phyloP scores from a whole-genome alignment of 179 eudicot species.

The Silene coronaria region DNA sequence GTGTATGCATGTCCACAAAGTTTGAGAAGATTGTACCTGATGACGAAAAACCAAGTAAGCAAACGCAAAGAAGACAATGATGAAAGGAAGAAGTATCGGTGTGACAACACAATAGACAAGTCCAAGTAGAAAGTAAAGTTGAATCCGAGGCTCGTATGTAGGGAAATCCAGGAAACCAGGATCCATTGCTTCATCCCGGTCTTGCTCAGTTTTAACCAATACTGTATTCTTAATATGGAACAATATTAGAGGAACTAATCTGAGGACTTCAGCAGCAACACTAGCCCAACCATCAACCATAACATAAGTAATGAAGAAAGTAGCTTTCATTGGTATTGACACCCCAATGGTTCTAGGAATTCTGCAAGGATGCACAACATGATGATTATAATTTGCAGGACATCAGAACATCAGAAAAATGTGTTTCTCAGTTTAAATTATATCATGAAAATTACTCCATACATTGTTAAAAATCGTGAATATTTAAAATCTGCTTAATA shows the following conservation, averaged over 20 bases:
- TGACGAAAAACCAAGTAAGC: slow-evolving; percentile 46
- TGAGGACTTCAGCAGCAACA: slow-evolving; percentile 42
- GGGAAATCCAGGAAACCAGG: slow-evolving; percentile 42
- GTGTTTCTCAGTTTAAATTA: not conserved
- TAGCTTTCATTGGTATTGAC: slow-evolving; percentile 51
- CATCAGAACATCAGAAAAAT: slow-evolving; percentile 2
- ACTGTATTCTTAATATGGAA: slow-evolving; percentile 38
- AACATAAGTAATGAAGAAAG: slow-evolving; percentile 44
- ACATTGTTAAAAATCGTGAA: not conserved
- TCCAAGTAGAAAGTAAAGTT: slow-evolving; percentile 44
- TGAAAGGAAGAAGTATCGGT: slow-evolving; percentile 47
- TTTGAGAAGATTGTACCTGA: slow-evolving; percentile 33
- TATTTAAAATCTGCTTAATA: not conserved
- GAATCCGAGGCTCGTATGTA: slow-evolving; percentile 45
- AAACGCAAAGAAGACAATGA: slow-evolving; percentile 39
- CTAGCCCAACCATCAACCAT: slow-evolving; percentile 57
- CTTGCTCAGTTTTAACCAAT: slow-evolving; percentile 44
- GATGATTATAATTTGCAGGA: not conserved
- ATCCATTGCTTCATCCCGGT: slow-evolving; percentile 48
- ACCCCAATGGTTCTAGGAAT: slow-evolving; percentile 43
- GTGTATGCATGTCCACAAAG: not conserved
- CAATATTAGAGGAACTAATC: slow-evolving; percentile 35
- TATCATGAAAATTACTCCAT: not conserved
- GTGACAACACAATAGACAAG: slow-evolving; percentile 38
- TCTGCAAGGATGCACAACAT: slow-evolving; percentile 22